A percentile compares a stretch with the other conserved stretches of the same genome.
These are phyloP conservation scores for Scutellaria baicalensis DNA, from an alignment of 257 asterid genomes.

Conservation along the genomic window DNA sequence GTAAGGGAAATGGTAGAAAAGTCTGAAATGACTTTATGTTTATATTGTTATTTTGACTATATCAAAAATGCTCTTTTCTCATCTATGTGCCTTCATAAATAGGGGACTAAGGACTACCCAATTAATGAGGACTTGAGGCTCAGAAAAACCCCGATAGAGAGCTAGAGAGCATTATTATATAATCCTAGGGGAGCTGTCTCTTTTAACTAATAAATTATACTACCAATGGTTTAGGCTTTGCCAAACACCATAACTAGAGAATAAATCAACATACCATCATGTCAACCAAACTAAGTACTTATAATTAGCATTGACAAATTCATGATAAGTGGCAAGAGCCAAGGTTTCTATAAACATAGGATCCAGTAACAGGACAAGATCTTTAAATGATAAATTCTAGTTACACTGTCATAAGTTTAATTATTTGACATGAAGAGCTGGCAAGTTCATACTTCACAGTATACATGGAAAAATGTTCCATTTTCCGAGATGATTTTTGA, in stretches of 20 bases:
- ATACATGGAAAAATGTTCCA: not conserved
- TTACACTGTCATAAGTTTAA: constrained; percentile 5
- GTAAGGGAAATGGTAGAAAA: not conserved
- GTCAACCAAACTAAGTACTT: constrained; percentile 5
- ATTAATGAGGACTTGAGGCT: too few species aligned
- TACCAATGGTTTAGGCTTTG: not conserved
- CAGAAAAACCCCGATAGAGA: too few species aligned
- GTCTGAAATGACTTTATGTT: not conserved
- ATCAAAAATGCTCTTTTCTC: not conserved
- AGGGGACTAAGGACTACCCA: not conserved
- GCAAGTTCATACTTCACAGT: not conserved
- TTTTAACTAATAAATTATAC: not conserved
- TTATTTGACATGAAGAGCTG: not conserved
- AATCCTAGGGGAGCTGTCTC: not conserved
- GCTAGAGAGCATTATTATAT: not conserved
- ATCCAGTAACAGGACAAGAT: not conserved
- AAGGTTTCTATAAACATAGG: not conserved
- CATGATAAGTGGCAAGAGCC: not conserved
- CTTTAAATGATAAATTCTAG: not conserved
- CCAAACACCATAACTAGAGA: not conserved
- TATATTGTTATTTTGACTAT: not conserved
- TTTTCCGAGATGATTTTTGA: not conserved
- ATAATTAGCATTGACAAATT: not conserved
- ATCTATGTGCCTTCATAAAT: not conserved
- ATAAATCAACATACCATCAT: not conserved